phyloP scores from a whole-genome alignment of 2,329 filamentous ascomycete species.

The Pseudogymnoascus destructans region DNA sequence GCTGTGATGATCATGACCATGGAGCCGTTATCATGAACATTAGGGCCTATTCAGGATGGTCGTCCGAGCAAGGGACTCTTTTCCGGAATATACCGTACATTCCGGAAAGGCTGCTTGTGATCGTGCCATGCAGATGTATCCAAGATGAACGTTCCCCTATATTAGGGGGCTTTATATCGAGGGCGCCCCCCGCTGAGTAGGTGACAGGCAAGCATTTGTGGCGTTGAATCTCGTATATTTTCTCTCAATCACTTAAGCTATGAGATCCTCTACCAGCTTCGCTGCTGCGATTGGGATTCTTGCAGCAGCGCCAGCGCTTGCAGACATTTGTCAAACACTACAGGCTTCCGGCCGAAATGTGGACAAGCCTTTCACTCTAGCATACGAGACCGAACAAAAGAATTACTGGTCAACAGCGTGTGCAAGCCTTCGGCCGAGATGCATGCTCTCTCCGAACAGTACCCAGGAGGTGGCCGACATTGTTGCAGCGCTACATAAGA shows the following conservation, averaged over 20 bases:
- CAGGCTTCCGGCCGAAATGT: not conserved
- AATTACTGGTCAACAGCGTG: slow-evolving; percentile 36
- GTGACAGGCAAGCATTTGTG: not conserved
- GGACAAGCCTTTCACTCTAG: slow-evolving; percentile 20
- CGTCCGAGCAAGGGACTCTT: too few relatives aligned
- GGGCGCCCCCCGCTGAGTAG: not conserved
- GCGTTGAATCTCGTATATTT: not conserved
- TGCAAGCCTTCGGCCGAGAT: slow-evolving; percentile 32
- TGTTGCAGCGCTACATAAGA: slow-evolving; percentile 36
- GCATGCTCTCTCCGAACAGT: slow-evolving; percentile 35
- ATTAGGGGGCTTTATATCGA: not conserved
- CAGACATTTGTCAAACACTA: not conserved
- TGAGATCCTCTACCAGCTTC: not conserved
- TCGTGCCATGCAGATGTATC: not conserved
- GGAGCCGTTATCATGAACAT: not conserved
- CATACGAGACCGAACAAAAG: slow-evolving; percentile 29
- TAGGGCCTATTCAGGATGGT: not conserved
- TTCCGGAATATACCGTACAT: too few relatives aligned
- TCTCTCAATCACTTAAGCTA: not conserved
- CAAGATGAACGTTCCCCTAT: not conserved
- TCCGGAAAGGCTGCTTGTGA: not conserved
- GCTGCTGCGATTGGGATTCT: slow-evolving; percentile 3
- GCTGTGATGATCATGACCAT: not conserved
- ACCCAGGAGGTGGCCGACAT: slow-evolving; percentile 39
- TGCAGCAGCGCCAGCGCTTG: not conserved